Evolutionary conservation across 805 yeast genomes (phyloP).

Genomic region (Suhomyces tanzawaensis): DNA sequence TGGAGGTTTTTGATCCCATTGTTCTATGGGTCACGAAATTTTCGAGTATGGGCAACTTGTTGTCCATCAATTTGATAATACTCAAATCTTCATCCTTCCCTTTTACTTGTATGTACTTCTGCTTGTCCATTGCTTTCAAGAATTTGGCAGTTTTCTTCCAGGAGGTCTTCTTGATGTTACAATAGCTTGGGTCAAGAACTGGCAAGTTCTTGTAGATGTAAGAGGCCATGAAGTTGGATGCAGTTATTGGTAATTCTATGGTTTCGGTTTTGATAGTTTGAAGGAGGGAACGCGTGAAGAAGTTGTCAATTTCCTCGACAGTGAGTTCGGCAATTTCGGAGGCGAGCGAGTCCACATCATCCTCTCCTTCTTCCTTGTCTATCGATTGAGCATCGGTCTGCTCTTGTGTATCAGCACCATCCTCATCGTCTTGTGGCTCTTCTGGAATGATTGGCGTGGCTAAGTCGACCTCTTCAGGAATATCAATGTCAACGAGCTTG

Average conservation of each 20-base stretch:
- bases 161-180: constrained; percentile 72
- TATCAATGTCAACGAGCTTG: constrained; percentile 38
- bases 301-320: constrained; percentile 68
- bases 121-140: constrained; percentile 82
- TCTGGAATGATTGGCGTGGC: constrained; percentile 40
- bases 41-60: constrained; percentile 46
- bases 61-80: constrained; percentile 49
- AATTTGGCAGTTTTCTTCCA: constrained; percentile 90
- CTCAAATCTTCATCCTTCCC: constrained; percentile 84
- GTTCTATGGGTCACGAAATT: constrained; percentile 63
- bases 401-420: constrained; percentile 14
- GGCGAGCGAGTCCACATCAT: constrained; percentile 25
- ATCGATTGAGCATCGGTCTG: constrained; percentile 13
- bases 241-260: constrained; percentile 60
- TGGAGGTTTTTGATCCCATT: constrained; percentile 16
- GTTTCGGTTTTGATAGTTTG: constrained; percentile 62
- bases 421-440: constrained; percentile 12
- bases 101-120: constrained; percentile 62
- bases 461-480: constrained; percentile 27
- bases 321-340: constrained; percentile 42
- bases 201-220: constrained; percentile 75
- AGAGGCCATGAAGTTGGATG: constrained; percentile 74
- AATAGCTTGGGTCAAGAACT: constrained; percentile 48
- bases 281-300: constrained; percentile 67
- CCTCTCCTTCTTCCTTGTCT: constrained; percentile 13